These are phyloP conservation scores for Aspergillus incahuasiensis DNA, from an alignment of 495 filamentous ascomycete genomes.

Conservation along the genomic window DNA sequence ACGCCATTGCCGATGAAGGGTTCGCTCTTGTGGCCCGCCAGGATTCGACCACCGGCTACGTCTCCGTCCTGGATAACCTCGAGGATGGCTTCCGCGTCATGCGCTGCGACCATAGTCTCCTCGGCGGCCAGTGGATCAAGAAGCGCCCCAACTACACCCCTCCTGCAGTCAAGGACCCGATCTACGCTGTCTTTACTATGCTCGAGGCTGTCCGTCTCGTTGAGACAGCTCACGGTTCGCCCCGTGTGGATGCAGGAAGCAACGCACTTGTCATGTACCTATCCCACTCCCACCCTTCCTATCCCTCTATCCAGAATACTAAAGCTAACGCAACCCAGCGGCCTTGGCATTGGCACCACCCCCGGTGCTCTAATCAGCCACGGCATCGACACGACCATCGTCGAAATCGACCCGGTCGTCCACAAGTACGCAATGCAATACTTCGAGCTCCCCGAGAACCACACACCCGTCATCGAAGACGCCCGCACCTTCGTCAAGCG, in stretches of 20 bases:
- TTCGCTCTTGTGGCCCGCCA: conserved; percentile 65
- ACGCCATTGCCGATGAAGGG: conserved; percentile 48
- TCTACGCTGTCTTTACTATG: conserved; percentile 90
- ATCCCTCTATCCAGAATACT: neutral
- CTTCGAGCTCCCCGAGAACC: conserved; percentile 73
- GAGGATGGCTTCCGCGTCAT: conserved; percentile 71
- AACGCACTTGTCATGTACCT: conserved; percentile 75
- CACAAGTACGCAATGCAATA: conserved; percentile 75
- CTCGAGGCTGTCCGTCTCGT: conserved; percentile 86
- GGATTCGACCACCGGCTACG: conserved; percentile 85
- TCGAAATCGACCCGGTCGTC: conserved; percentile 90
- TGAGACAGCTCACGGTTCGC: conserved; percentile 44
- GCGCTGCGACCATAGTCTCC: conserved; percentile 88
- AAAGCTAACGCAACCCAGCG: conserved; percentile 44
- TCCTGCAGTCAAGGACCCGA: conserved; percentile 64
- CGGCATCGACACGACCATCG: conserved; percentile 84
- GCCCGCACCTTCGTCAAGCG: conserved; percentile 67
- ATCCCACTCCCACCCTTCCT: neutral
- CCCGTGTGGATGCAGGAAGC: conserved; percentile 57
- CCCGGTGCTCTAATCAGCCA: conserved; percentile 81
- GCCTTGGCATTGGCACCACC: conserved; percentile 87
- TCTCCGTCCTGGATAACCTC: conserved; percentile 78
- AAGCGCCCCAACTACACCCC: conserved; percentile 29
- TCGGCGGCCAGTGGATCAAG: conserved; percentile 85
- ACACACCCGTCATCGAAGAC: conserved; percentile 76